phyloP scores from a whole-genome alignment of 495 filamentous ascomycete genomes.

The Penicillium canariense region DNA sequence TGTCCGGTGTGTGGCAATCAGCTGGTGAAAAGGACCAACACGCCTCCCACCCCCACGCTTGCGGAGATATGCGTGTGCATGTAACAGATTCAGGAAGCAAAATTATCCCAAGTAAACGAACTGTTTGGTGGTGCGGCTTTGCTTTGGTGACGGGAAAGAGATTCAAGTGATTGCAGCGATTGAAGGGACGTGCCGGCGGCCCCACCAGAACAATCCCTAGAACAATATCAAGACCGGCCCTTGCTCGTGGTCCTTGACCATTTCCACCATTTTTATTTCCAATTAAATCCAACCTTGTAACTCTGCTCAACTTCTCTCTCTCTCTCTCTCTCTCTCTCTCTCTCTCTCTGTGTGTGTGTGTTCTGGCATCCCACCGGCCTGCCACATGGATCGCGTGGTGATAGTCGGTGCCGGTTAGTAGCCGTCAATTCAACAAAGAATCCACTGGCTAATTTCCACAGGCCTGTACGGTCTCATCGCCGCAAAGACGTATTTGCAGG shows the following conservation, averaged over 20 bases:
- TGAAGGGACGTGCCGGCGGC: too few relatives aligned
- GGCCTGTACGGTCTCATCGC: conserved; percentile 52
- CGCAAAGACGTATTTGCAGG: conserved; percentile 57
- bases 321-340: background rate
- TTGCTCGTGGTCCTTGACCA: background rate
- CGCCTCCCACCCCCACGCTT: too few relatives aligned
- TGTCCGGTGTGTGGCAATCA: too few relatives aligned
- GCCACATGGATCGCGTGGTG: conserved; percentile 21
- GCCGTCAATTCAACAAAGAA: background rate
- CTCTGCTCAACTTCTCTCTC: background rate
- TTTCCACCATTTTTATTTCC: background rate
- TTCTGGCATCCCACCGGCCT: too few relatives aligned
- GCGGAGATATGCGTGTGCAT: too few relatives aligned
- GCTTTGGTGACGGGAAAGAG: background rate
- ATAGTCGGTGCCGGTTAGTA: conserved; percentile 26
- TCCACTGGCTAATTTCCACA: conserved; percentile 3
- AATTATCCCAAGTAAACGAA: too few relatives aligned
- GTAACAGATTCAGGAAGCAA: too few relatives aligned
- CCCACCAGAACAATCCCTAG: too few relatives aligned
- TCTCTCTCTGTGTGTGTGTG: too few relatives aligned
- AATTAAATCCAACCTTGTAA: background rate
- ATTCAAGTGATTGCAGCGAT: too few relatives aligned
- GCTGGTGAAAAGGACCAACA: too few relatives aligned
- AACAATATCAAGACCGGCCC: conserved; percentile 17
- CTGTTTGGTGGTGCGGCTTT: too few relatives aligned